Percentiles rank a stretch among this genome's conserved stretches.
phyloP scores from a whole-genome alignment of 2,329 filamentous ascomycete species.

The Pseudocercospora cruenta region DNA sequence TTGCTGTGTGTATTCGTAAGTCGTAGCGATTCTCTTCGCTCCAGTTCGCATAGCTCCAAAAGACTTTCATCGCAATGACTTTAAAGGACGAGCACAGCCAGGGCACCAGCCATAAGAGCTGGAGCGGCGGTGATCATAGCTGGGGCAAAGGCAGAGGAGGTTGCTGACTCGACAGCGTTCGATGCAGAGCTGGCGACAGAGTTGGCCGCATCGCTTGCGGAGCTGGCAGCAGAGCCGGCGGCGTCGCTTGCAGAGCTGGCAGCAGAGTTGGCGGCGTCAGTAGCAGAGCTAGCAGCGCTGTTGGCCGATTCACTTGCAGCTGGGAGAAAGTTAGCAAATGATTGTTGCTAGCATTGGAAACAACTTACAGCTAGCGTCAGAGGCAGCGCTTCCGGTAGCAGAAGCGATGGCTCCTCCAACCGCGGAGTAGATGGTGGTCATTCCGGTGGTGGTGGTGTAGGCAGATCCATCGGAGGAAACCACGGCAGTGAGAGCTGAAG shows the following conservation, averaged over 20 bases:
- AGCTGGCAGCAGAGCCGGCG: slow-evolving; percentile 21
- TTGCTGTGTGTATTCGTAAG: slow-evolving; percentile 19
- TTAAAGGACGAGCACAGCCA: slow-evolving; percentile 50
- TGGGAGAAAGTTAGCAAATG: background rate
- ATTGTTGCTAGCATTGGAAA: background rate
- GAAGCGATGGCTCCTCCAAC: slow-evolving; percentile 23
- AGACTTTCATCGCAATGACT: background rate
- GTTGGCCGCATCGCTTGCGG: slow-evolving; percentile 25
- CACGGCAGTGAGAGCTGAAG: slow-evolving; percentile 37
- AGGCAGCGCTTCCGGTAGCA: slow-evolving; percentile 19
- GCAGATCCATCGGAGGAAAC: slow-evolving; percentile 36
- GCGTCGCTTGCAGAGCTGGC: slow-evolving; percentile 15
- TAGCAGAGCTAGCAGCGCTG: slow-evolving; percentile 20
- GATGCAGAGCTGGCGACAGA: slow-evolving; percentile 21
- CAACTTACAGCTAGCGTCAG: slow-evolving; percentile 13
- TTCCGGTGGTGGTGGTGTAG: slow-evolving; percentile 39
- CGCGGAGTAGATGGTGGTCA: slow-evolving; percentile 39
- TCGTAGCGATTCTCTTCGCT: slow-evolving; percentile 15
- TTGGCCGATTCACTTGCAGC: slow-evolving; percentile 15
- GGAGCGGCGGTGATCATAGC: slow-evolving; percentile 41
- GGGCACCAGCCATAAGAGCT: slow-evolving; percentile 37
- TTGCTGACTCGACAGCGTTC: slow-evolving; percentile 27
- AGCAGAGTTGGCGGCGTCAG: slow-evolving; percentile 16
- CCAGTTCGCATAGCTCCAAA: background rate
- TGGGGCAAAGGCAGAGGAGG: slow-evolving; percentile 26